phyloP scores from a whole-genome alignment of 306 rosid species.

The Carpinus fangiana region DNA sequence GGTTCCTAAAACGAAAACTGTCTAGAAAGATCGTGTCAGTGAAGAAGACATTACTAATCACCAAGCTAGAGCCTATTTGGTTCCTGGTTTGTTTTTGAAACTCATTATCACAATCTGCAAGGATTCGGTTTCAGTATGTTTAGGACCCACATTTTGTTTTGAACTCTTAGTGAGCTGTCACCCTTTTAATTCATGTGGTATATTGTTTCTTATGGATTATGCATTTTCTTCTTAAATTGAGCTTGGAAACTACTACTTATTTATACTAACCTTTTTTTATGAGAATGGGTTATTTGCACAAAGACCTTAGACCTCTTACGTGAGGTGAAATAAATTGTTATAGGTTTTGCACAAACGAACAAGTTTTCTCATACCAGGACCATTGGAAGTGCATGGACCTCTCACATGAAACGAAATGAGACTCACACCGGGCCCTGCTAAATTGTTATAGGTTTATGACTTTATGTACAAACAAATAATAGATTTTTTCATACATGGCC shows the following conservation, averaged over 20 bases:
- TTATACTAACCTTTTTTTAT: background rate
- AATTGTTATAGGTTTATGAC: background rate
- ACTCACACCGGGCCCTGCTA: too few species aligned
- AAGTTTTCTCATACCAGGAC: too few species aligned
- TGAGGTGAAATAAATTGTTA: too few species aligned
- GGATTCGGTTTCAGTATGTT: background rate
- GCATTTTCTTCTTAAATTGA: background rate
- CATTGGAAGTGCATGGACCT: too few species aligned
- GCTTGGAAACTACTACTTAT: background rate
- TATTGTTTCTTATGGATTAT: slow-evolving; percentile 2
- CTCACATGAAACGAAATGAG: too few species aligned
- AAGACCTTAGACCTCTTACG: too few species aligned
- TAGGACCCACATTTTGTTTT: background rate
- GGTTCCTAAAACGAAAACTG: slow-evolving; percentile 51
- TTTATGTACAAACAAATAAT: background rate
- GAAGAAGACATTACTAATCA: background rate
- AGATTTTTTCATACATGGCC: background rate
- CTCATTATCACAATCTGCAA: background rate
- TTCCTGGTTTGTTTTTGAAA: background rate
- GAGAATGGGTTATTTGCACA: background rate
- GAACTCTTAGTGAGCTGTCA: background rate
- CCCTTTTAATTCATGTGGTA: background rate
- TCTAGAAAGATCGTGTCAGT: background rate
- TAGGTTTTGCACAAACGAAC: too few species aligned
- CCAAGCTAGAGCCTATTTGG: background rate